phyloP scores from a whole-genome alignment of 371 early-diverging fungal species.

The Mycotypha africana region DNA sequence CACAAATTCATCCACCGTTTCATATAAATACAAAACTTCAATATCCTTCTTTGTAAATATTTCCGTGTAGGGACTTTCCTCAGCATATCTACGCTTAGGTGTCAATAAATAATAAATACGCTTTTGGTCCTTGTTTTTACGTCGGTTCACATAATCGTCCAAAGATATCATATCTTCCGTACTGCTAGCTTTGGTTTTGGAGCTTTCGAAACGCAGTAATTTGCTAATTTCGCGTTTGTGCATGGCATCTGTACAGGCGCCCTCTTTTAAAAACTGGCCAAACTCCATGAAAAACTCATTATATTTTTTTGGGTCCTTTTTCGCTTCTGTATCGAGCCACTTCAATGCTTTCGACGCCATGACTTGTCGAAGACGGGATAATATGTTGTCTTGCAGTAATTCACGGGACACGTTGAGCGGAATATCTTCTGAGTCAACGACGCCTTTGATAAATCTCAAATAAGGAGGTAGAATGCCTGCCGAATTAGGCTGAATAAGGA shows the following conservation, averaged over 20 bases:
- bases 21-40: conserved; percentile 77
- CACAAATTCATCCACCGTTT: conserved; percentile 90
- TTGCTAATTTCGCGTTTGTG: conserved; percentile 73
- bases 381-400: conserved; percentile 84
- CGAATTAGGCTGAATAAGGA: conserved; percentile 75
- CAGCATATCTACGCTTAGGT: conserved; percentile 68
- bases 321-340: conserved; percentile 73
- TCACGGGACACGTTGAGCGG: conserved; percentile 98
- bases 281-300: conserved; percentile 81
- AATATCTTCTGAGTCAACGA: conserved; percentile 95
- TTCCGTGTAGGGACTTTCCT: conserved; percentile 87
- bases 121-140: conserved; percentile 79
- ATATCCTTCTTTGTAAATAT: conserved; percentile 68
- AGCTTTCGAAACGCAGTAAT: conserved; percentile 85
- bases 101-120: conserved; percentile 92
- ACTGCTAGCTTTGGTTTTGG: conserved; percentile 43
- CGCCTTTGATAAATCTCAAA: conserved; percentile 82
- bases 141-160: conserved; percentile 84
- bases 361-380: conserved; percentile 65
- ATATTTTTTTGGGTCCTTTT: conserved; percentile 67
- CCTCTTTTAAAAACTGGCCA: conserved; percentile 84
- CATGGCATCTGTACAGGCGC: conserved; percentile 77
- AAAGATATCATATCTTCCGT: conserved; percentile 69
- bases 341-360: conserved; percentile 69
- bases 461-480: conserved; percentile 73